Evolutionary conservation across 2,329 filamentous ascomycete genomes (phyloP), one percentile per base, ranked within the genome.

Genomic region (Claviceps fusiformis): DNA sequence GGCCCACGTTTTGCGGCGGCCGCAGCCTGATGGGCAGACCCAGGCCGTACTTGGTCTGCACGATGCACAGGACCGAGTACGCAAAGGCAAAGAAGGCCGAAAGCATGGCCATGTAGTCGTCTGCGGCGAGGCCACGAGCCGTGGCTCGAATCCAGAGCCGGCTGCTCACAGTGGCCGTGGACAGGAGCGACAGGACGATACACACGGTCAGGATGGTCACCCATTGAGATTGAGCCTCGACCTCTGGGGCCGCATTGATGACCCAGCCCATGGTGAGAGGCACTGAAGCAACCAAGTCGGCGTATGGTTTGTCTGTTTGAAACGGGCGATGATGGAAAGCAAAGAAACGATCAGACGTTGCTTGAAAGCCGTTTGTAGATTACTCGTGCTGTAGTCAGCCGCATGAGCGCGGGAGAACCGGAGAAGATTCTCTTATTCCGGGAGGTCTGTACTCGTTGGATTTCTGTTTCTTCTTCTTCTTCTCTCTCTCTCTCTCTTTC

Each of bases 41-140:
- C 3, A 80, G 68, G 19, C 77, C 77, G 57, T 75, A 80, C 64
- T 73, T 71, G 4, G 76, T 78, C 66, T 80, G 76, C 29, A 70
- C 65, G 37, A 79, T 78, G 57, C 75, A 78, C 3, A 79, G 65
- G 5, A 69, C 66, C 7, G 73, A 76, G 61, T 80, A 80, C 5
- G 73, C 61, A 33, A 79, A 60, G 47, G 72, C 73, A 58, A 77
- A 78, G 1, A 70, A 45, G 70, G 71, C 65, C 7, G 73, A 72
- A 10, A 73, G 33, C 1, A 67, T 59, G 0, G 68, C 59, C 65
- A 73, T 66, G 63, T 68, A 77, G 63, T 80, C 76, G 53, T 79
- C 76, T 5, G 68, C 61, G 0, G 71, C 74, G 54, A 78, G 67
- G 44, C 76, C 71, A 50, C 73, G 68, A 11, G 69, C 68, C 43